Conservation (phyloP, 2,329 filamentous ascomycete species). For the Zalaria sp. region DNA sequence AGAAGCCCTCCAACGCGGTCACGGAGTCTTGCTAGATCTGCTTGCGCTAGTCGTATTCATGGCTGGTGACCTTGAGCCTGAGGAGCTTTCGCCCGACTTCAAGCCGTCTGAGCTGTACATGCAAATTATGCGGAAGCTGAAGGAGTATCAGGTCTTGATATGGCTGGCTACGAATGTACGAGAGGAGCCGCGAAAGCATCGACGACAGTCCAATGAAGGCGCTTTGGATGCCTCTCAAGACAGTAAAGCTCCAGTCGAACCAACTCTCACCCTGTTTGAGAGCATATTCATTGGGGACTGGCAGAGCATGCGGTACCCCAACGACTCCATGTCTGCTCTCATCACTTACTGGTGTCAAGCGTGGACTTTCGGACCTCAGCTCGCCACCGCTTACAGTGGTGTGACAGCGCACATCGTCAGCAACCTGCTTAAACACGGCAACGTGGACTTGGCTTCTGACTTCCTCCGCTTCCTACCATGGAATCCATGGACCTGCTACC, state of each 20-base stretch:
- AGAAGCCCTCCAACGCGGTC: constrained; percentile 60
- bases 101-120: constrained; percentile 49
- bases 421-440: constrained; percentile 27
- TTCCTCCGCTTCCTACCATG: constrained; percentile 52
- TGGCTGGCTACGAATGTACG: constrained; percentile 41
- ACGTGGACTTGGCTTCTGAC: constrained; percentile 39
- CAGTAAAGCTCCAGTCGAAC: neutral
- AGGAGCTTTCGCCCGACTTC: constrained; percentile 54
- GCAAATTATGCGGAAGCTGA: constrained; percentile 55
- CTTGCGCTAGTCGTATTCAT: constrained; percentile 75
- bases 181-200: constrained; percentile 31
- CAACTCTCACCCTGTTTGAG: constrained; percentile 20
- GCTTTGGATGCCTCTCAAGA: constrained; percentile 1
- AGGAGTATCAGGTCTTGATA: constrained; percentile 57
- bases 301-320: constrained; percentile 17
- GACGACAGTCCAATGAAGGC: constrained; percentile 1
- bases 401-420: constrained; percentile 25
- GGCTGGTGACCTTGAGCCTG: constrained; percentile 65
- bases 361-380: constrained; percentile 27
- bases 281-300: constrained; percentile 27
- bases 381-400: constrained; percentile 23
- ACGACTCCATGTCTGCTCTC: constrained; percentile 13
- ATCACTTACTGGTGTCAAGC: constrained; percentile 32
- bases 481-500: constrained; percentile 53
- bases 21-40: constrained; percentile 66